A percentile compares a stretch with the other conserved stretches of the same genome.
Conservation (phyloP, 140 eudicot genomes). For the Erigeron philadelphicus region DNA sequence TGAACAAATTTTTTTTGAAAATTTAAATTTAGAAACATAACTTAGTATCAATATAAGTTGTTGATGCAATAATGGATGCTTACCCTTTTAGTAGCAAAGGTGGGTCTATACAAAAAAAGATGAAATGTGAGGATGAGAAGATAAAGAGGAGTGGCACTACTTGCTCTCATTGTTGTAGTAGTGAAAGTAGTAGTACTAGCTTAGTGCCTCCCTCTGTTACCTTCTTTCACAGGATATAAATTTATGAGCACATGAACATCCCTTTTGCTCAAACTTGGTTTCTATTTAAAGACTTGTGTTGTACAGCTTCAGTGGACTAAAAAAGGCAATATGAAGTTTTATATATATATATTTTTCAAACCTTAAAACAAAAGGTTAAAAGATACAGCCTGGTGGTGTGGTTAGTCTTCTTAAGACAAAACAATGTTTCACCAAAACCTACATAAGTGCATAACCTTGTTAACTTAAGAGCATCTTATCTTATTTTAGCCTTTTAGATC, state of each 20-base stretch:
- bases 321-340: slow-evolving; percentile 22
- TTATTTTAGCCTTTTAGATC: neutral
- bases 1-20: neutral
- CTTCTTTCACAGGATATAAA: slow-evolving; percentile 17
- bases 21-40: slow-evolving; percentile 7
- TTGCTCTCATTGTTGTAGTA: slow-evolving; percentile 43
- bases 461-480: neutral
- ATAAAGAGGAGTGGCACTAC: slow-evolving; percentile 40
- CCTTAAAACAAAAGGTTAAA: slow-evolving; percentile 15
- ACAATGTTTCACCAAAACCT: slow-evolving; percentile 28
- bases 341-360: slow-evolving; percentile 15
- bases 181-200: neutral
- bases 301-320: slow-evolving; percentile 34
- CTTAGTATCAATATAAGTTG: neutral
- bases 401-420: neutral
- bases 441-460: slow-evolving; percentile 14
- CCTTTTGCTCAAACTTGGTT: slow-evolving; percentile 29
- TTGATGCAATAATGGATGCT: slow-evolving; percentile 35
- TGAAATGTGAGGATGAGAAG: slow-evolving; percentile 35
- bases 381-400: slow-evolving; percentile 24
- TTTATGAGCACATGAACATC: slow-evolving; percentile 26
- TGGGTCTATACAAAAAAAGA: slow-evolving; percentile 52
- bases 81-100: slow-evolving; percentile 64
- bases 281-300: slow-evolving; percentile 43
- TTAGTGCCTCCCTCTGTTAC: slow-evolving; percentile 11